Conservation (phyloP, 441 rosid genomes). For the Arabidopsis lyrata region DNA sequence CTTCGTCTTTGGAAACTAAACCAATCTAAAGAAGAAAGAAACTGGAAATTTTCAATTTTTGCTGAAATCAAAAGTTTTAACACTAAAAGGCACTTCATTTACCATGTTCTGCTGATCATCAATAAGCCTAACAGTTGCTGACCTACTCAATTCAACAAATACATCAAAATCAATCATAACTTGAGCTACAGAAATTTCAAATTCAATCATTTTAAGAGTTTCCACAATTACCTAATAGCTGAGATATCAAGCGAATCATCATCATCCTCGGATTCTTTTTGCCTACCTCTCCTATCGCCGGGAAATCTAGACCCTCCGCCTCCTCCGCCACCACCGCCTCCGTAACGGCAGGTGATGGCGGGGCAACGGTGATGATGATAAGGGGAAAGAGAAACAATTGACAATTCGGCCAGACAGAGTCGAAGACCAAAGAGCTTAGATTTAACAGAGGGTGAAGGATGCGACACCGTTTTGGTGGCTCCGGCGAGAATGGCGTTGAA, state of each 20-base stretch:
- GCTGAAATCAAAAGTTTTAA: neutral
- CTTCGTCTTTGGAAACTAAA: conserved; percentile 65
- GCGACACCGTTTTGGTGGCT: conserved; percentile 40
- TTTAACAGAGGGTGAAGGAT: conserved; percentile 37
- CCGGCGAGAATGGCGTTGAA: conserved; percentile 47
- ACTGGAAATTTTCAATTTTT: neutral
- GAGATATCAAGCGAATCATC: conserved; percentile 70
- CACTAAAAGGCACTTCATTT: conserved; percentile 10
- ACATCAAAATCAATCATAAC: conserved; percentile 15
- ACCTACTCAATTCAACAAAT: conserved; percentile 51
- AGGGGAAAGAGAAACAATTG: conserved; percentile 44
- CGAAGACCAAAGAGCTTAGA: conserved; percentile 61
- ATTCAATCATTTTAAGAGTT: neutral
- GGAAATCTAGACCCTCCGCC: conserved; percentile 48
- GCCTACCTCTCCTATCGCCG: conserved; percentile 56
- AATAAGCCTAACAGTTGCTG: conserved; percentile 79
- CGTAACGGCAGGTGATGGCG: conserved; percentile 60
- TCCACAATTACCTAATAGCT: conserved; percentile 55
- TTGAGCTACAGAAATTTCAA: conserved; percentile 2
- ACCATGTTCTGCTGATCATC: conserved; percentile 87
- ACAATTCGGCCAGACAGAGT: conserved; percentile 37
- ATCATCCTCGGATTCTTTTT: conserved; percentile 58
- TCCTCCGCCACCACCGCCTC: conserved; percentile 52
- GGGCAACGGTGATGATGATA: conserved; percentile 42
- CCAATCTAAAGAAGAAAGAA: conserved; percentile 55